Conservation (phyloP, 1,284 basidiomycete genomes). For the Irpex sp. region DNA sequence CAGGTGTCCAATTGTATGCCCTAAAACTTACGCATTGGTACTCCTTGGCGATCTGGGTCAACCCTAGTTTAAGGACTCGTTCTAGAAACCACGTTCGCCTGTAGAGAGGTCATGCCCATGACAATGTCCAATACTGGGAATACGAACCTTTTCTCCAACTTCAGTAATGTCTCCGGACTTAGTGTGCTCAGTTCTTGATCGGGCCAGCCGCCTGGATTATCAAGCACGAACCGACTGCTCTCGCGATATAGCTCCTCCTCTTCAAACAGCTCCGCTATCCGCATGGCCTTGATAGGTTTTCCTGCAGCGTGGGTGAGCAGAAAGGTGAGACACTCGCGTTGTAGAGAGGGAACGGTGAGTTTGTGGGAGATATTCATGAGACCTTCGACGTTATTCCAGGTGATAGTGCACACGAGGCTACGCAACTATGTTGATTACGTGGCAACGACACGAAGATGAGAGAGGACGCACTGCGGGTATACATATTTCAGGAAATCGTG, state of each 20-base stretch:
- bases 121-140: background rate
- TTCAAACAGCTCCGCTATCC: conserved; percentile 83
- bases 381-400: conserved; percentile 90
- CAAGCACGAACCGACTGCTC: conserved; percentile 84
- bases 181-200: conserved; percentile 80
- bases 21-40: conserved; percentile 72
- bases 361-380: conserved; percentile 86
- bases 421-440: background rate
- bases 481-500: conserved; percentile 86
- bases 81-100: conserved; percentile 94
- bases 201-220: conserved; percentile 84
- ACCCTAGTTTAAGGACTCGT: conserved; percentile 86
- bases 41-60: conserved; percentile 84
- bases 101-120: background rate
- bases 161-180: conserved; percentile 77
- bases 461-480: conserved; percentile 68
- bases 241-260: conserved; percentile 89
- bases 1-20: background rate
- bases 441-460: background rate
- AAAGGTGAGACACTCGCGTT: conserved; percentile 80
- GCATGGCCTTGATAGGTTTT: conserved; percentile 85
- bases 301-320: conserved; percentile 89
- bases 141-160: conserved; percentile 78
- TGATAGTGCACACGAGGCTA: conserved; percentile 85
- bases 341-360: conserved; percentile 77